phyloP scores from a whole-genome alignment of 192 early-diverging fungal species.

The Backusella mclennaniae region DNA sequence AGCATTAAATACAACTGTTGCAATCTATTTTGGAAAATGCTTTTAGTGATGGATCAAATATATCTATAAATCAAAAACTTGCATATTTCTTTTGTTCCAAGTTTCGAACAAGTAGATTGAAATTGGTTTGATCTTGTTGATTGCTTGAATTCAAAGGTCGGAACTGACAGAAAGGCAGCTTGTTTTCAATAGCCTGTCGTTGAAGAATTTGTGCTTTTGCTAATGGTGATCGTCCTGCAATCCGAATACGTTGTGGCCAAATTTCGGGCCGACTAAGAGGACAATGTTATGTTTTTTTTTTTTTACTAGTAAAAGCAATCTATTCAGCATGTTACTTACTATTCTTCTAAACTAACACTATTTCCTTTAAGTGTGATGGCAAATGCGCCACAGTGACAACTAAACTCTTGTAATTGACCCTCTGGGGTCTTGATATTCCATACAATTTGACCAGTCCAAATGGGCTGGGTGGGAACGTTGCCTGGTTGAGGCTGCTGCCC shows the following conservation, averaged over 20 bases:
- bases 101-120: constrained; percentile 26
- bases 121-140: constrained; percentile 32
- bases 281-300: not conserved
- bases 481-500: constrained; percentile 11
- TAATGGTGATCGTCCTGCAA: constrained; percentile 30
- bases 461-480: constrained; percentile 13
- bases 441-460: constrained; percentile 41
- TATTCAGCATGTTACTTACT: constrained; percentile 24
- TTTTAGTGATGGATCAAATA: not conserved
- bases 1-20: constrained; percentile 35
- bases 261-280: constrained; percentile 31
- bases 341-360: constrained; percentile 31
- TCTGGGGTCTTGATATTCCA: constrained; percentile 38
- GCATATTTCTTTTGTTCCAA: constrained; percentile 38
- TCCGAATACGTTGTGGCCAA: constrained; percentile 37
- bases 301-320: not conserved
- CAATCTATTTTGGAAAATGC: constrained; percentile 24
- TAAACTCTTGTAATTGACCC: constrained; percentile 33
- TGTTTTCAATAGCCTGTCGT: constrained; percentile 28
- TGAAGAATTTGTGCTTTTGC: constrained; percentile 27
- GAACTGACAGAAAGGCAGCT: constrained; percentile 40
- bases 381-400: constrained; percentile 39
- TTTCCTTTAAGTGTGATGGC: constrained; percentile 29
- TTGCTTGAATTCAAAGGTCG: constrained; percentile 23
- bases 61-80: not conserved